phyloP scores from a whole-genome alignment of 78 protist species.

The Creolimax fragrantissima region DNA sequence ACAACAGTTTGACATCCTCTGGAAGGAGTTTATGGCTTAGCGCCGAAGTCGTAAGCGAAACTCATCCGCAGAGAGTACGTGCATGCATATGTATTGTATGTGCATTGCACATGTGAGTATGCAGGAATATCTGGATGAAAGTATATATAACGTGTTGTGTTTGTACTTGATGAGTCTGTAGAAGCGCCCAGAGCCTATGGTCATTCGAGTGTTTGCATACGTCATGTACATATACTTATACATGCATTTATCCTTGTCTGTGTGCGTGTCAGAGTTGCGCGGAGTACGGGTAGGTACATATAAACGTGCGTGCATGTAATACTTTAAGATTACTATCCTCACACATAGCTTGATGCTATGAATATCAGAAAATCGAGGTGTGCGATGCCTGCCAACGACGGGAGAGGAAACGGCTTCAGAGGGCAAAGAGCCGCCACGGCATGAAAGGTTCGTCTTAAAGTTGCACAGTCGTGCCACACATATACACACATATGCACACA shows the following conservation, averaged over 20 bases:
- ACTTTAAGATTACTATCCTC: not conserved
- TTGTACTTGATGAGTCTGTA: too few species aligned
- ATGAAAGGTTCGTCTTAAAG: not conserved
- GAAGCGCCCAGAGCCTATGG: too few species aligned
- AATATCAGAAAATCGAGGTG: not conserved
- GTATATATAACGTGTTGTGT: not conserved
- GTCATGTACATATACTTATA: not conserved
- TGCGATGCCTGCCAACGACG: not conserved
- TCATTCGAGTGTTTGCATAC: too few species aligned
- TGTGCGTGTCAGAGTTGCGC: too few species aligned
- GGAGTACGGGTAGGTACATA: not conserved
- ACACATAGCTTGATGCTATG: not conserved
- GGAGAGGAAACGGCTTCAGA: not conserved
- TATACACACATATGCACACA: not conserved
- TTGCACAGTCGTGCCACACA: not conserved
- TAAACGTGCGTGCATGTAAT: not conserved
- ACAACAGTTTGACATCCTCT: too few species aligned
- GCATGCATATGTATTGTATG: too few species aligned
- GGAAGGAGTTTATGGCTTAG: too few species aligned
- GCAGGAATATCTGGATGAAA: not conserved
- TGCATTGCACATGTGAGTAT: not conserved
- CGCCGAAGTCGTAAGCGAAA: too few species aligned
- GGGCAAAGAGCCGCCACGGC: not conserved
- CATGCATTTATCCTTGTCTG: not conserved
- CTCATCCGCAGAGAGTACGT: too few species aligned